Conservation (phyloP, 2,329 filamentous ascomycete species). For the Ophiosphaerella narmari region DNA sequence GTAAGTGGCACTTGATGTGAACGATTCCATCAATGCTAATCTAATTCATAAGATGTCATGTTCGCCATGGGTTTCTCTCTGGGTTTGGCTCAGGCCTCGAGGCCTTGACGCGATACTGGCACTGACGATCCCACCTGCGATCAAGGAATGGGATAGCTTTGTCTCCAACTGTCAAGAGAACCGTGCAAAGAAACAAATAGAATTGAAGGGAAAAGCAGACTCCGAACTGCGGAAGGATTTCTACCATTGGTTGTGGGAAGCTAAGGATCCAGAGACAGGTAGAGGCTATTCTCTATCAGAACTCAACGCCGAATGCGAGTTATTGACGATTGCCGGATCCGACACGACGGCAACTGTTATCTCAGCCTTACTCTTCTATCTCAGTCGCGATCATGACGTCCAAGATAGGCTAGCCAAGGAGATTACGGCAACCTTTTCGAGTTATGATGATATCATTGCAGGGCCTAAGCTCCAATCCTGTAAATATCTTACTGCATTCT, state of each 20-base stretch:
- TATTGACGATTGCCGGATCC: slow-evolving; percentile 30
- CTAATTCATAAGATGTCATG: slow-evolving; percentile 10
- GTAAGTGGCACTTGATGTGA: slow-evolving; percentile 7
- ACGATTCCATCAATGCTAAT: not conserved
- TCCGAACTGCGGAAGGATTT: slow-evolving; percentile 45
- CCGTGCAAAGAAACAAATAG: slow-evolving; percentile 20
- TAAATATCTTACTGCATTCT: slow-evolving; percentile 25
- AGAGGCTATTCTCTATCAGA: slow-evolving; percentile 44
- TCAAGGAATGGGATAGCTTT: slow-evolving; percentile 21
- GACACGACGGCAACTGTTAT: slow-evolving; percentile 28
- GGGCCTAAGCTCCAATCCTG: slow-evolving; percentile 21
- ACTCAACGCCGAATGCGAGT: slow-evolving; percentile 38
- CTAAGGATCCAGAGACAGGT: slow-evolving; percentile 48
- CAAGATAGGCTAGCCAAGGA: slow-evolving; percentile 24
- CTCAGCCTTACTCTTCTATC: slow-evolving; percentile 26
- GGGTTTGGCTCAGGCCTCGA: slow-evolving; percentile 29
- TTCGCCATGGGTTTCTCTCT: slow-evolving; percentile 8
- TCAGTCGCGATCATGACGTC: slow-evolving; percentile 13
- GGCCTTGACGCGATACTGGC: slow-evolving; percentile 23
- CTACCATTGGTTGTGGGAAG: slow-evolving; percentile 49
- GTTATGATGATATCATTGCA: slow-evolving; percentile 22
- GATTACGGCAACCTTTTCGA: slow-evolving; percentile 20
- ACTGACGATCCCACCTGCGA: slow-evolving; percentile 15
- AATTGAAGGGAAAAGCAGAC: slow-evolving; percentile 18
- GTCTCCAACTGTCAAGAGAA: slow-evolving; percentile 19